Evolutionary conservation across 169 alveolate species (phyloP).

Genomic region (Eimeria mitis): DNA sequence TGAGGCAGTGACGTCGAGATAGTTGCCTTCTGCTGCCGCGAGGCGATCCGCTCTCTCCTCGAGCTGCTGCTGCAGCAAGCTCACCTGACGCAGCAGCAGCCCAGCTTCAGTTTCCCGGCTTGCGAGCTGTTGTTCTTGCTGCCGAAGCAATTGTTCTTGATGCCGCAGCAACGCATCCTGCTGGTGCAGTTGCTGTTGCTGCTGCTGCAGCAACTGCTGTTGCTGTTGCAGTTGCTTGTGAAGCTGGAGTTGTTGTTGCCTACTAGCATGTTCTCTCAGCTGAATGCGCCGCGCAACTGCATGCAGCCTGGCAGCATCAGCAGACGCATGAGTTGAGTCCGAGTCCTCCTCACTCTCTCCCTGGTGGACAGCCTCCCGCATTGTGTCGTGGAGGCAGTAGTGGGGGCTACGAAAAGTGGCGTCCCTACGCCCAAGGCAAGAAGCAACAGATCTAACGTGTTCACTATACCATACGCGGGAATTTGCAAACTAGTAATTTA

Average conservation of each 20-base stretch:
- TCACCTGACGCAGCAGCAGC: constrained; percentile 58
- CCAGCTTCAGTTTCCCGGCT: constrained; percentile 64
- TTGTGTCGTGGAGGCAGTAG: constrained; percentile 9
- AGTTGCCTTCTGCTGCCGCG: constrained; percentile 72
- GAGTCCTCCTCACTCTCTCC: constrained; percentile 62
- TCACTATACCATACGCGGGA: not conserved
- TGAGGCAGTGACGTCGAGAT: constrained; percentile 41
- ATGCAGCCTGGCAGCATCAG: constrained; percentile 74
- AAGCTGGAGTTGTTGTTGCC: constrained; percentile 71
- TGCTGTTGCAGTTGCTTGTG: constrained; percentile 74
- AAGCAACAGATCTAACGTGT: not conserved
- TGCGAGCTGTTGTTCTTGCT: constrained; percentile 72
- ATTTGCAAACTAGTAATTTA: not conserved
- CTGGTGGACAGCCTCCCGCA: constrained; percentile 55
- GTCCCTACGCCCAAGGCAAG: not conserved
- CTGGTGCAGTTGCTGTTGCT: constrained; percentile 76
- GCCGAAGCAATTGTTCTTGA: constrained; percentile 61
- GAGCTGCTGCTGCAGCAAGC: constrained; percentile 68
- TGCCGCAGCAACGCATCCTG: constrained; percentile 66
- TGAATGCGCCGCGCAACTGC: constrained; percentile 75
- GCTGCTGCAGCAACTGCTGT: constrained; percentile 77
- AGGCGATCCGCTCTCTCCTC: constrained; percentile 67
- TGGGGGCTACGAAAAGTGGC: constrained; percentile 5
- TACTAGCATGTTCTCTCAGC: constrained; percentile 60
- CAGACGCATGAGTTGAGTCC: constrained; percentile 61